Base-by-base conservation (phyloP, 768 basidiomycete species). In the Nidula microcarpa region DNA sequence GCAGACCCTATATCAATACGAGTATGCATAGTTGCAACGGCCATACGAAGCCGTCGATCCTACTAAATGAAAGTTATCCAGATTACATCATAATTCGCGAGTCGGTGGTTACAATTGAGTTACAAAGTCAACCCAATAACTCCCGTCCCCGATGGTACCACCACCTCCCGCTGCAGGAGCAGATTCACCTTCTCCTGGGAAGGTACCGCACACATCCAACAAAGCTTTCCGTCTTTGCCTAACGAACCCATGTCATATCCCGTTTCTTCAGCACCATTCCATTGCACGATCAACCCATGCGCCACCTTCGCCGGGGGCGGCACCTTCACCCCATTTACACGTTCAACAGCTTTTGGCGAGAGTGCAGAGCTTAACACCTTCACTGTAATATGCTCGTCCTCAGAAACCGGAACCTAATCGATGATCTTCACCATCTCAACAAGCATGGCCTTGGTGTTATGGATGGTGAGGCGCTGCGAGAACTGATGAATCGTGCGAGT, bases 101-200 rank as follows among this genome's bases (percentile, higher is more conserved):
- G 23, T 30, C 23, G 23, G 23, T 30, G 23, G 23, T 30, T 30
- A 30, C 23, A 30, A 30, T 30, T 30, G 23, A 30, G 23, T 30
- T 30, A 30, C 23, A 30, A 30, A 41, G 39, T 11, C 52, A 70
- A 43, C 30, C 66, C 67, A 14, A 45, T 39, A 10, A 70, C 57
- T 0, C 53, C 52, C 8, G 55, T 59, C 13, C 49, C 55, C 4
- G 58, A 54, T 9, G 71, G 71, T 13, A 66, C 60, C 1, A 64
- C 57, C 4, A 75, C 68, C 55, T 75, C 74, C 62, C 68, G 76
- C 37, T 71, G 65, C 53, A 75, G 43, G 6, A 85, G 4, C 47
- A 75, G 59, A 35, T 63, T 65, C 11, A 68, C 43, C 33, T 64
- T 72, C 5, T 60, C 62, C 49, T 67, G 67, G 11, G 70, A 51